A percentile compares a stretch with the other conserved stretches of the same genome.
Evolutionary conservation across 2,329 filamentous ascomycete species (phyloP).

Genomic region (Pseudogymnoascus sp.): DNA sequence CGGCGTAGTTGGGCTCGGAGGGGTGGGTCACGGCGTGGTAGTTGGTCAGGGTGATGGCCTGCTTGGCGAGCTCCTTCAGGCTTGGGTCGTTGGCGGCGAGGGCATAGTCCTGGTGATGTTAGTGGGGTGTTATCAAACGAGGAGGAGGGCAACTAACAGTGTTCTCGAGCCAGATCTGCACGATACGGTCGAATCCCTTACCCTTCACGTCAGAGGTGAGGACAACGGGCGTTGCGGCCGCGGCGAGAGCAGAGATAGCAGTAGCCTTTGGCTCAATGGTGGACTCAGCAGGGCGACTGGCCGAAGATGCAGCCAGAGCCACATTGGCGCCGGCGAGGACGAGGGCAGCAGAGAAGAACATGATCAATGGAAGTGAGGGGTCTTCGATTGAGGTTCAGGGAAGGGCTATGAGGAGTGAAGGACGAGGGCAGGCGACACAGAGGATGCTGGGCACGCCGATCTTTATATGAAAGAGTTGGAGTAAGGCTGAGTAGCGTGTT

Average conservation of each 20-base stretch:
- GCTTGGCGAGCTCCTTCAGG: slow-evolving; percentile 40
- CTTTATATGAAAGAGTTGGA: neutral
- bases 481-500: neutral
- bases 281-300: slow-evolving; percentile 13
- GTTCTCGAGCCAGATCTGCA: slow-evolving; percentile 58
- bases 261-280: slow-evolving; percentile 20
- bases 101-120: slow-evolving; percentile 8
- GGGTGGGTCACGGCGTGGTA: slow-evolving; percentile 50
- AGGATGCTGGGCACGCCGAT: neutral
- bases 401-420: neutral
- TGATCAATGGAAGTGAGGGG: neutral
- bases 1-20: slow-evolving; percentile 55
- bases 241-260: slow-evolving; percentile 33
- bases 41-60: slow-evolving; percentile 49
- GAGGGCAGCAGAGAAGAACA: slow-evolving; percentile 6
- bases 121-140: slow-evolving; percentile 4
- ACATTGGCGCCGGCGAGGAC: slow-evolving; percentile 5
- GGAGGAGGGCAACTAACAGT: slow-evolving; percentile 27
- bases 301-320: neutral
- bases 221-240: slow-evolving; percentile 38
- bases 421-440: neutral
- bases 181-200: slow-evolving; percentile 51
- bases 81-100: slow-evolving; percentile 28
- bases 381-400: neutral
- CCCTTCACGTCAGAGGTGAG: slow-evolving; percentile 43